Conservation (phyloP, 2,329 filamentous ascomycete genomes). For the Daldinia sp. region DNA sequence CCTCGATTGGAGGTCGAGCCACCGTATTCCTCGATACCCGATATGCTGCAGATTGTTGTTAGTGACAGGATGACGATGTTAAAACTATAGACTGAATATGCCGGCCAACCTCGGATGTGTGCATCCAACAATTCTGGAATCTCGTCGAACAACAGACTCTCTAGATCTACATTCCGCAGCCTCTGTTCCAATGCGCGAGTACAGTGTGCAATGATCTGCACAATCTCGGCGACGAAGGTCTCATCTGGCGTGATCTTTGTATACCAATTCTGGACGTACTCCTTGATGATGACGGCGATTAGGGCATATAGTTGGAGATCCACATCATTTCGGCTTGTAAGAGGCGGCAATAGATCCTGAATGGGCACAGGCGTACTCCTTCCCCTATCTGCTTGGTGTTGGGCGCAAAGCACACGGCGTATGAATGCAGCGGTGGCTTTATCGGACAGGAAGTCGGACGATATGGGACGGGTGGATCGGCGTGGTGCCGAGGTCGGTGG, state of each 20-base stretch:
- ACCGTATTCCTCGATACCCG: conserved; percentile 70
- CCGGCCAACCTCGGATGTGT: conserved; percentile 77
- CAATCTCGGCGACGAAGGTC: conserved; percentile 83
- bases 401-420: conserved; percentile 83
- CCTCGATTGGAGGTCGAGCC: conserved; percentile 65
- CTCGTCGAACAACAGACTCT: conserved; percentile 85
- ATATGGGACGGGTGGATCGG: conserved; percentile 44
- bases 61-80: conserved; percentile 2
- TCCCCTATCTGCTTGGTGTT: conserved; percentile 68
- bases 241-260: conserved; percentile 89
- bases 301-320: conserved; percentile 94
- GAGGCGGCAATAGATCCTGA: conserved; percentile 83
- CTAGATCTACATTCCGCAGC: conserved; percentile 81
- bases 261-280: conserved; percentile 95
- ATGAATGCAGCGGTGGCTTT: conserved; percentile 82
- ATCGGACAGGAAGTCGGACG: conserved; percentile 70
- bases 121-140: conserved; percentile 81
- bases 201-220: conserved; percentile 92
- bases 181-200: conserved; percentile 88
- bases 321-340: conserved; percentile 93
- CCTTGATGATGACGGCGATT: conserved; percentile 86
- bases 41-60: conserved; percentile 65
- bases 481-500: conserved; percentile 46
- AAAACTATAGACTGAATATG: conserved; percentile 18
- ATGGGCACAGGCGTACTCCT: conserved; percentile 66